Evolutionary conservation across 2,329 filamentous ascomycete genomes (phyloP), one percentile per base, ranked within the genome.

Genomic region (Trichoderma asperellum): DNA sequence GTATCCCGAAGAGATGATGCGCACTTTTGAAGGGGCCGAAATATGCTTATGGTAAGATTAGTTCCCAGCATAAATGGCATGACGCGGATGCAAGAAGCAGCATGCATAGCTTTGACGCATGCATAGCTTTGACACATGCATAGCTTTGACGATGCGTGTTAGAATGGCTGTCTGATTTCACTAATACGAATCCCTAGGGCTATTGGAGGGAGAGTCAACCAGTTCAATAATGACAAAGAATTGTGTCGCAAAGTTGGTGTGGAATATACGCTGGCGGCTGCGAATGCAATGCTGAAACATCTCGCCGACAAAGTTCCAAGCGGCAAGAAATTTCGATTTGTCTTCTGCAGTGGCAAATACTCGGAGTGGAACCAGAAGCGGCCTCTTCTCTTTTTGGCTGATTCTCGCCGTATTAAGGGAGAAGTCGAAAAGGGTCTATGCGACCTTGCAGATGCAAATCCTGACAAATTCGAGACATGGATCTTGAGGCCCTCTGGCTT

Each of bases 41-140:
- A 89, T 85, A 0, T 90, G 87, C 73, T 83, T 92, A 32, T 92
- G 90, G 90, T 89, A 85, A 49, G 83, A 5, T 34, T 32, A 53
- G 40, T 18, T 58, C 40, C 27, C 16, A 40, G 12, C n/a, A 40
- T 29, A 27, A 12, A 56, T 12, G 14, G 10, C 24, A 35, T 16
- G 7, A 5, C 24, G 43, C 24, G 34, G 2, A 43, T 7, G 52
- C 18, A 7, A 29, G 7, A 27, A 56, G 6, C 11, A 27, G 10
- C 49, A 56, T 21, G n/a, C 2, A 16, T 21, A n/a, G n/a, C n/a
- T n/a, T n/a, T n/a, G n/a, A n/a, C n/a, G n/a, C n/a, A n/a, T n/a
- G n/a, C n/a, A n/a, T n/a, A n/a, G n/a, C n/a, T n/a, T n/a, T n/a
- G n/a, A n/a, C n/a, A n/a, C n/a, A n/a, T n/a, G n/a, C n/a, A 14